Evolutionary conservation across 495 filamentous ascomycete genomes (phyloP), one percentile per base, ranked within the genome.

Genomic region (Xylaria acuta): DNA sequence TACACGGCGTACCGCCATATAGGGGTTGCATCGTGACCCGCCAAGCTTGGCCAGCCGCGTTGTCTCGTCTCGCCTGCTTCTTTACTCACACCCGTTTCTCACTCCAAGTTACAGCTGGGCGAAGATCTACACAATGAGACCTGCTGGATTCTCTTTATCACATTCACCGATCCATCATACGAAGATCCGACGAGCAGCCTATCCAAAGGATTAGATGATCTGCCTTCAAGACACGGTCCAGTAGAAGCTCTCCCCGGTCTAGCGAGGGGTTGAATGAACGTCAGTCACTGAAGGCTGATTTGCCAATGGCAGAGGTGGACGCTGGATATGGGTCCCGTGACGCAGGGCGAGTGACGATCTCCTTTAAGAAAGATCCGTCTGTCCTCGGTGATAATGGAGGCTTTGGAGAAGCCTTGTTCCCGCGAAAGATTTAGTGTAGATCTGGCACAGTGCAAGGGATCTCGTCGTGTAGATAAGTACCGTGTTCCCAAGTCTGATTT

Each of bases 271-370:
- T 60, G 34, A 67, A 67, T 40, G 22, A 43, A 56, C 36, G 65
- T 67, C 49, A 56, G 30, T 56, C 20, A 38, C 16, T 27, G 32
- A 32, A 8, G 30, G 16, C 20, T 25, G 14, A 9, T n/a, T 38
- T 11, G 47, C 47, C n/a, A 41, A 67, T 30, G 47, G 16, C 16
- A 16, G 64, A 67, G 64, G 43, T 67, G 32, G 40, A 34, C 14
- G 43, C 58, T 36, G 25, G 43, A 60, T 69, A 78, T 73, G 72
- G 74, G 73, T 56, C 45, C 72, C 25, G 70, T 76, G 74, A 76
- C 71, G 74, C 73, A 71, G 71, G 47, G 0, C 63, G 53, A n/a
- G 56, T 63, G 75, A 38, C 74, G 75, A 76, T 76, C 73, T 59
- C 51, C 36, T 56, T 30, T 7, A 18, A 59, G 32, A n/a, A 27